These are phyloP conservation scores for Lactarius sp. DNA, from an alignment of 768 basidiomycete genomes.

Conservation along the genomic window DNA sequence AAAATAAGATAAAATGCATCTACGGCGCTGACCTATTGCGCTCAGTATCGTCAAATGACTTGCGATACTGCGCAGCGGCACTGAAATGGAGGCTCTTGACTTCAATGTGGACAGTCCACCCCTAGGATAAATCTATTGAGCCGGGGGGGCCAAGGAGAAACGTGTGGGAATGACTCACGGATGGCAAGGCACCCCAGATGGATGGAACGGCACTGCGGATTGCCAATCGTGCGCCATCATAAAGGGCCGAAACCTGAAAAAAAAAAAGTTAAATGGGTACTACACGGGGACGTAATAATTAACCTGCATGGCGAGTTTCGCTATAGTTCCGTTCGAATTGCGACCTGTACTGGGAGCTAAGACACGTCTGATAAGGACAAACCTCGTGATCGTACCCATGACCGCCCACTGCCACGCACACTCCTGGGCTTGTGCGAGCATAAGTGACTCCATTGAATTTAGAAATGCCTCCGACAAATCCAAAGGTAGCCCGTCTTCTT, in stretches of 20 bases:
- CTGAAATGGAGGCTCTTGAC: slow-evolving; percentile 82
- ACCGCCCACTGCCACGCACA: slow-evolving; percentile 94
- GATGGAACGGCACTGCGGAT: slow-evolving; percentile 21
- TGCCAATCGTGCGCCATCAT: slow-evolving; percentile 19
- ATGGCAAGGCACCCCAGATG: slow-evolving; percentile 42
- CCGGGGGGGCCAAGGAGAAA: background rate
- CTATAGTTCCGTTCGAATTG: slow-evolving; percentile 23
- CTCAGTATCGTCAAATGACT: slow-evolving; percentile 85
- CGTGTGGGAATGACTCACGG: slow-evolving; percentile 39
- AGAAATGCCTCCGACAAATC: slow-evolving; percentile 67
- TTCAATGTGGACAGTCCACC: slow-evolving; percentile 76
- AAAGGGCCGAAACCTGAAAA: slow-evolving; percentile 24
- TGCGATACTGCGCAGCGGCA: slow-evolving; percentile 84
- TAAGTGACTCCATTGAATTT: slow-evolving; percentile 61
- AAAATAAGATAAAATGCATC: background rate
- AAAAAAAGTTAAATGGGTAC: background rate
- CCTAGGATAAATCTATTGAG: slow-evolving; percentile 38
- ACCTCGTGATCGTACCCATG: slow-evolving; percentile 46
- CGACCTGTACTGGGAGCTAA: slow-evolving; percentile 11
- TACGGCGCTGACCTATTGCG: slow-evolving; percentile 50
- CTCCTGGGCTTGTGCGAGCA: slow-evolving; percentile 94
- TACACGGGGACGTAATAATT: background rate
- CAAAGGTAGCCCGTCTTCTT: slow-evolving; percentile 49
- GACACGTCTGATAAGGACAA: background rate
- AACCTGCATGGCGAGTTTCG: slow-evolving; percentile 23